Evolutionary conservation across 2,329 filamentous ascomycete species (phyloP), one percentile per base, ranked within the genome.

Genomic region (Stagonosporopsis vannaccii): DNA sequence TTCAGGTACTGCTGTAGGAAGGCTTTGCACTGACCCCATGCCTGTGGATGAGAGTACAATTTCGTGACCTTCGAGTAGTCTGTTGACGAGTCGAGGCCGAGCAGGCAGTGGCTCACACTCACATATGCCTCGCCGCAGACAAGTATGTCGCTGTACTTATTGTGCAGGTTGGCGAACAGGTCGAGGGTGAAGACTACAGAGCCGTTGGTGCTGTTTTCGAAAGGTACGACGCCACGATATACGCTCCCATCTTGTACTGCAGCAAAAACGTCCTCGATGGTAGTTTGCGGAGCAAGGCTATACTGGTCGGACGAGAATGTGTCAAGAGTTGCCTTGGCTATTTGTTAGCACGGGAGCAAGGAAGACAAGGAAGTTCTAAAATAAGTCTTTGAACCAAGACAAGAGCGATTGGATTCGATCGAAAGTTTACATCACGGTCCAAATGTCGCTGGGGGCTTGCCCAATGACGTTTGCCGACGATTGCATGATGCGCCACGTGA

Each of bases 121-220:
- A 98, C 83, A 70, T 96, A 97, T 54, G 89, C 85, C 79, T 98
- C 95, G 41, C 86, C 91, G 71, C 88, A 90, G 36, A 98, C 90
- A 43, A 84, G 82, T 41, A 97, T 83, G 70, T 90, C 86, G 11
- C 82, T 81, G 71, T 90, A 91, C 39, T 78, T 77, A 37, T 76
- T 77, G 35, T 85, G 79, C 23, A 90, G 82, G 77, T 97, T 92
- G 63, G 91, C 91, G 58, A 99, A 86, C 62, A 94, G 86, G 77
- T 97, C 93, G 22, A 98, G 84, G 0, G 93, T 97, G 75, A 92
- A 90, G 52, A 95, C 87, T 45, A 99, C 95, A 51, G 90, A 89
- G 69, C 95, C 95, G 76, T 98, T 97, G 72, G 91, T 94, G 36
- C 91, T 96, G 80, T 99, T 99, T 74, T 98, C 94, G 77, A 97